Percentiles rank a stretch among this genome's conserved stretches.
Conservation (phyloP, 805 yeast genomes). For the Tetrapisispora taiwanensis region DNA sequence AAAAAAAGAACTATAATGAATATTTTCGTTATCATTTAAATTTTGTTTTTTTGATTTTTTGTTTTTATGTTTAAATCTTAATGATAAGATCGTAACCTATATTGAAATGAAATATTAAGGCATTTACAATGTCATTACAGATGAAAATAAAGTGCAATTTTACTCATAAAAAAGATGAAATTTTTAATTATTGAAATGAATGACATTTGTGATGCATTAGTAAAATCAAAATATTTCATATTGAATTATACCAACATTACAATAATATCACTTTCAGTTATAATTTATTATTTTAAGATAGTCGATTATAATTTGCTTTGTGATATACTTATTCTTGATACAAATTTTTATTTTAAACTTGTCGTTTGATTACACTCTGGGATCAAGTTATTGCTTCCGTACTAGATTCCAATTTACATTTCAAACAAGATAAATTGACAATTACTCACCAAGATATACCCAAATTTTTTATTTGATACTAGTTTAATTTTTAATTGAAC, state of each 20-base stretch:
- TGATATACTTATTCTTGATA: neutral
- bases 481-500: neutral
- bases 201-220: neutral
- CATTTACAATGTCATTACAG: neutral
- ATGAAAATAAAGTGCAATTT: no score
- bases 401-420: conserved; percentile 5
- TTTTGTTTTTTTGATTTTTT: neutral
- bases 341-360: neutral
- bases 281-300: no score
- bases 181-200: no score
- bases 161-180: no score
- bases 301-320: neutral
- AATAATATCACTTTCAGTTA: no score
- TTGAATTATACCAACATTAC: no score
- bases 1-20: conserved; percentile 2
- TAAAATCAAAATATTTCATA: no score
- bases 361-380: conserved; percentile 6
- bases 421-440: conserved; percentile 5
- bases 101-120: neutral
- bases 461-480: neutral
- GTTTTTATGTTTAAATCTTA: neutral
- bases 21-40: conserved; percentile 1
- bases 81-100: neutral
- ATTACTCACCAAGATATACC: conserved; percentile 5
- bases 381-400: conserved; percentile 3